Base-by-base conservation (phyloP, 768 basidiomycete genomes). In the Leccinum ochraceum region DNA sequence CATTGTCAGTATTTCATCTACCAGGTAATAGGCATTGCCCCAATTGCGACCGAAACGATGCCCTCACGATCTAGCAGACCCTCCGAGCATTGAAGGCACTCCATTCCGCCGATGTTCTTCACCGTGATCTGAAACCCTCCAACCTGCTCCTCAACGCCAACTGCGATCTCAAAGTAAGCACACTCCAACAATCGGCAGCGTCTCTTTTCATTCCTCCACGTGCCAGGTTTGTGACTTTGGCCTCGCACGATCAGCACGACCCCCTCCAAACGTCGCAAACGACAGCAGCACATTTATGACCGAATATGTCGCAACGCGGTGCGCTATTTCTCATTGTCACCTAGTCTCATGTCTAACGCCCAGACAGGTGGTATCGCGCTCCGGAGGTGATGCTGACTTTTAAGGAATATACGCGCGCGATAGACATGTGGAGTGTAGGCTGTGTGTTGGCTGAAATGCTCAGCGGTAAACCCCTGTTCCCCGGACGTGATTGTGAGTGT, bases 351-450 rank as follows among this genome's bases (percentile, higher is more conserved):
- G 26, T 50, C 58, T 61, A 49, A 63, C 56, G 28, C 52, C 59
- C 49, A 42, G 26, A 11, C 54, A 88, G 94, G 69, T 98, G 96
- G 96, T 98, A 98, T 72, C 87, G 96, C 32, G 96, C 96, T 0
- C 96, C 96, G 0, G 96, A 98, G 73, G 92, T 98, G 62, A 98
- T 98, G 96, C 83, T 98, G 37, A 96, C 94, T 0, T 98, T 97
- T 80, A 94, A 95, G 70, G 89, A 95, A 78, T 98, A 98, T 73
- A 95, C 94, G 6, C 84, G 85, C 36, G 89, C 89, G 0, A 90
- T 93, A 73, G 91, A 93, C 64, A 83, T 94, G 71, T 94, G 92
- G 92, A 87, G 86, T 60, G 90, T 93, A 20, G 90, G 92, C 2
- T 94, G 92, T 70, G 87, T 93, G 2, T 76, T 93, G 53, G 95